Conservation (phyloP, 2,329 filamentous ascomycete species). For the Botrytis medusae region DNA sequence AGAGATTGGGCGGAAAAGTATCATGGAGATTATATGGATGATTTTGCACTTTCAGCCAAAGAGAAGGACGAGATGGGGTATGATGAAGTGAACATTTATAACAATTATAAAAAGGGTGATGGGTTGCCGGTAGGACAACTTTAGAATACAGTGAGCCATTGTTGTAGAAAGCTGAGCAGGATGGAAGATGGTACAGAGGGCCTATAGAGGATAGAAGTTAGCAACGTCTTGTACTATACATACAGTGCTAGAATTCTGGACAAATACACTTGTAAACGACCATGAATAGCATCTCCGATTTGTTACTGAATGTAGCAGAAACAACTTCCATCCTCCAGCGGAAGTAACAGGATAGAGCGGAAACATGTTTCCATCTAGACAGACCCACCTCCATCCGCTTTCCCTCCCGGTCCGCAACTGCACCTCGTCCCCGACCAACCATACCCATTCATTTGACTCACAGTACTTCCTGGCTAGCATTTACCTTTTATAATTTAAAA, state of each 20-base stretch:
- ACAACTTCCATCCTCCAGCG: neutral
- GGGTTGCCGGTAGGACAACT: neutral
- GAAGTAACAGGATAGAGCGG: neutral
- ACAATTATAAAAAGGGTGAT: neutral
- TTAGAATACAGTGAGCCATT: neutral
- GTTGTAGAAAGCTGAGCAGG: too few relatives aligned
- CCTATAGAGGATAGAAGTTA: neutral
- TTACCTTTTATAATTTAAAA: neutral
- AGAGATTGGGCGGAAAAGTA: constrained; percentile 14
- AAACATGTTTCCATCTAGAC: neutral
- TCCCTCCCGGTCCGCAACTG: neutral
- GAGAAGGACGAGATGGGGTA: neutral
- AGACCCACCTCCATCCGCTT: neutral
- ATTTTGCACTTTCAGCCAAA: neutral
- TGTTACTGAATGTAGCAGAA: neutral
- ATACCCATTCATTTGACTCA: neutral
- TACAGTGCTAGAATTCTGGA: neutral
- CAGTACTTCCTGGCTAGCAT: neutral
- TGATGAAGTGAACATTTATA: neutral
- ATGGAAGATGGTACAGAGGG: neutral
- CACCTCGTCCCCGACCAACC: constrained; percentile 4
- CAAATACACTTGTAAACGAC: neutral
- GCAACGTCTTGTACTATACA: neutral
- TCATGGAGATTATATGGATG: neutral
- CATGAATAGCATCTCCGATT: neutral